A percentile compares a stretch with the other conserved stretches of the same genome.
These are phyloP conservation scores for Periconia macrospinosa DNA, from an alignment of 2,329 filamentous ascomycete genomes.

Conservation along the genomic window DNA sequence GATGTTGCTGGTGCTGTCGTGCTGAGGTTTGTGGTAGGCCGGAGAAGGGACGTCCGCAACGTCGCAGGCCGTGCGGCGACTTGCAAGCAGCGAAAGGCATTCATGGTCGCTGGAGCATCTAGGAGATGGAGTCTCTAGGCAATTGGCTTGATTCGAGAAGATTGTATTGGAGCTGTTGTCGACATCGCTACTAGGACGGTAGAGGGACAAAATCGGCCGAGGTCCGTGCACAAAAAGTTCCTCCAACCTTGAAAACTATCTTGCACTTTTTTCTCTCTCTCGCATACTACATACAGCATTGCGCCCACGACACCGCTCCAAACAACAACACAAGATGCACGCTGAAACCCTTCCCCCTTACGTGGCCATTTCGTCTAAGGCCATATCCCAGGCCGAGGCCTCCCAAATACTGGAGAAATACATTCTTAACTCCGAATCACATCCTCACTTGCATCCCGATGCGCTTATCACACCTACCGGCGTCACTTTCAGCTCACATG, in stretches of 20 bases:
- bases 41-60: slow-evolving; percentile 20
- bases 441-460: slow-evolving; percentile 54
- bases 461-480: slow-evolving; percentile 48
- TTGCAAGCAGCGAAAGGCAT: slow-evolving; percentile 35
- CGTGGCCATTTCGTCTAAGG: slow-evolving; percentile 31
- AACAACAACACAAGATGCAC: slow-evolving; percentile 25
- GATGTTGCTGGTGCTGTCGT: slow-evolving; percentile 15
- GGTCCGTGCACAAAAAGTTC: slow-evolving; percentile 39
- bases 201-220: neutral
- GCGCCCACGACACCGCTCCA: neutral
- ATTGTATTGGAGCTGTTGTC: neutral
- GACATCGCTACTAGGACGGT: neutral
- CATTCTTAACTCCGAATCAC: slow-evolving; percentile 42
- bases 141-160: neutral
- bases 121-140: neutral
- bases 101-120: slow-evolving; percentile 24
- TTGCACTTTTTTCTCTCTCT: slow-evolving; percentile 6
- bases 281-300: neutral
- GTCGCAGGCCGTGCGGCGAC: slow-evolving; percentile 23
- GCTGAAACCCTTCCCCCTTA: slow-evolving; percentile 42
- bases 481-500: slow-evolving; percentile 46
- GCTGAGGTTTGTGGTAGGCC: slow-evolving; percentile 17
- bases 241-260: slow-evolving; percentile 6
- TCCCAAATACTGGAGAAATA: slow-evolving; percentile 43
- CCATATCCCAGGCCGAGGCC: slow-evolving; percentile 39